These are phyloP conservation scores for Hypoxylon sp. DNA, from an alignment of 2,329 filamentous ascomycete genomes.

Conservation along the genomic window DNA sequence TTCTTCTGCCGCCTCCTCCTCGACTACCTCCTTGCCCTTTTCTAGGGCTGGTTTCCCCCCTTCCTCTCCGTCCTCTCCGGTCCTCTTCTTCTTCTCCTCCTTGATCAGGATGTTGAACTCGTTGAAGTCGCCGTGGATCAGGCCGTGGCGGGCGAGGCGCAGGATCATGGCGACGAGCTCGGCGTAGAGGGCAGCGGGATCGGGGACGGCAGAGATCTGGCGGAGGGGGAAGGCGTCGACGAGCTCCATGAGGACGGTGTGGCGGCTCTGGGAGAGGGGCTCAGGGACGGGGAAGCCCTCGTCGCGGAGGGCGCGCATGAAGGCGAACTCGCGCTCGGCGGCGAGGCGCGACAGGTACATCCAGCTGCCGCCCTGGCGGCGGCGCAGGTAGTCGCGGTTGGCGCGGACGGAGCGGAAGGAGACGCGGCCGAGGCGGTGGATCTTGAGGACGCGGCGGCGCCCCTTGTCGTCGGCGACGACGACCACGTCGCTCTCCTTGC, in stretches of 20 bases:
- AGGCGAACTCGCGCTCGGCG: slow-evolving; percentile 92
- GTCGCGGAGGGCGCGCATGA: slow-evolving; percentile 85
- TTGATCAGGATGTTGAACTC: slow-evolving; percentile 98
- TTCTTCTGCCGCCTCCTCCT: slow-evolving; percentile 15
- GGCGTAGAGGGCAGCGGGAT: slow-evolving; percentile 87
- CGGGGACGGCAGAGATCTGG: slow-evolving; percentile 83
- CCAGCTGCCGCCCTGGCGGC: slow-evolving; percentile 77
- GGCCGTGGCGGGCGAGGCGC: slow-evolving; percentile 79
- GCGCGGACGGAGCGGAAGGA: slow-evolving; percentile 96
- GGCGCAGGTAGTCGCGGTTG: slow-evolving; percentile 91
- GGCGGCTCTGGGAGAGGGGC: slow-evolving; percentile 86
- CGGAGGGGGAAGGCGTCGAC: slow-evolving; percentile 92
- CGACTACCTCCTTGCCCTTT: slow-evolving; percentile 29
- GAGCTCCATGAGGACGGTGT: slow-evolving; percentile 95
- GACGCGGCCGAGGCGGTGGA: slow-evolving; percentile 93
- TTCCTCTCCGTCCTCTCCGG: slow-evolving; percentile 72
- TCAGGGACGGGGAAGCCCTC: slow-evolving; percentile 91
- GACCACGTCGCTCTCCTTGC: slow-evolving; percentile 97
- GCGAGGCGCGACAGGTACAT: slow-evolving; percentile 97
- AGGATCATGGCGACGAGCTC: slow-evolving; percentile 89
- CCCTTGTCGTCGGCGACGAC: slow-evolving; percentile 85
- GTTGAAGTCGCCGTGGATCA: slow-evolving; percentile 99
- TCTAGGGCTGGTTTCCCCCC: slow-evolving; percentile 19
- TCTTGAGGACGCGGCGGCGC: slow-evolving; percentile 85
- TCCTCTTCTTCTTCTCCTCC: slow-evolving; percentile 63